Percentiles rank a stretch among this genome's conserved stretches.
Evolutionary conservation across 2,329 filamentous ascomycete genomes (phyloP).

Genomic region (Cytospora mali): DNA sequence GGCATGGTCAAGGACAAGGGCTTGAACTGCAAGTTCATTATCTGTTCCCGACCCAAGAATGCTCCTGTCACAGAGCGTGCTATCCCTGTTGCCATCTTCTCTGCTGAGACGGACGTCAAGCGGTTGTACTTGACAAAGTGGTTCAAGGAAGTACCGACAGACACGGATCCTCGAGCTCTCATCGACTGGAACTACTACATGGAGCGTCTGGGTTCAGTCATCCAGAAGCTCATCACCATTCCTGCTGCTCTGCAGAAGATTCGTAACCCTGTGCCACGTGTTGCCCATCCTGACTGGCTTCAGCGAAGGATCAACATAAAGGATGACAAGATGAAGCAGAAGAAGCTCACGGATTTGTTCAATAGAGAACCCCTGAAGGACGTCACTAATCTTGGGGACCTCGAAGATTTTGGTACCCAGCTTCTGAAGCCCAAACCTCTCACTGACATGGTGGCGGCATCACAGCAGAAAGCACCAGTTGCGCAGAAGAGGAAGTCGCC

Average conservation of each 20-base stretch:
- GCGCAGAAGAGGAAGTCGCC: constrained; percentile 74
- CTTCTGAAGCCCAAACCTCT: constrained; percentile 67
- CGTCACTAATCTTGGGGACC: constrained; percentile 70
- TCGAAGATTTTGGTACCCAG: constrained; percentile 79
- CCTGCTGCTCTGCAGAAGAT: constrained; percentile 95
- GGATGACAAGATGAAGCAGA: constrained; percentile 97
- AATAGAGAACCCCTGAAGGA: constrained; percentile 72
- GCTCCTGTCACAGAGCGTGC: constrained; percentile 94
- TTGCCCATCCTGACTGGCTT: constrained; percentile 95
- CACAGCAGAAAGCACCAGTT: constrained; percentile 53
- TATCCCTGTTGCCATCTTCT: constrained; percentile 95
- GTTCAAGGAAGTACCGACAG: constrained; percentile 87
- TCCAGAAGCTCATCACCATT: constrained; percentile 98
- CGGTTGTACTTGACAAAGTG: constrained; percentile 90
- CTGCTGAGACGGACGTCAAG: constrained; percentile 86
- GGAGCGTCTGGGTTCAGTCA: constrained; percentile 92
- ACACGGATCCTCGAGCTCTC: constrained; percentile 86
- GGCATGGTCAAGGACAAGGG: constrained; percentile 99
- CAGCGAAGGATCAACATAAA: constrained; percentile 91
- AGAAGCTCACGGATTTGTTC: constrained; percentile 96
- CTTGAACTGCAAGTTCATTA: constrained; percentile 99
- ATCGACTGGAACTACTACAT: constrained; percentile 98
- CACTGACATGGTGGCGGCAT: constrained; percentile 54
- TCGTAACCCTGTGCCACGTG: constrained; percentile 88
- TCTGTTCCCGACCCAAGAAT: constrained; percentile 82